Evolutionary conservation across 306 rosid species (phyloP), one percentile per base, ranked within the genome.

Genomic region (Citrullus mucosospermus): DNA sequence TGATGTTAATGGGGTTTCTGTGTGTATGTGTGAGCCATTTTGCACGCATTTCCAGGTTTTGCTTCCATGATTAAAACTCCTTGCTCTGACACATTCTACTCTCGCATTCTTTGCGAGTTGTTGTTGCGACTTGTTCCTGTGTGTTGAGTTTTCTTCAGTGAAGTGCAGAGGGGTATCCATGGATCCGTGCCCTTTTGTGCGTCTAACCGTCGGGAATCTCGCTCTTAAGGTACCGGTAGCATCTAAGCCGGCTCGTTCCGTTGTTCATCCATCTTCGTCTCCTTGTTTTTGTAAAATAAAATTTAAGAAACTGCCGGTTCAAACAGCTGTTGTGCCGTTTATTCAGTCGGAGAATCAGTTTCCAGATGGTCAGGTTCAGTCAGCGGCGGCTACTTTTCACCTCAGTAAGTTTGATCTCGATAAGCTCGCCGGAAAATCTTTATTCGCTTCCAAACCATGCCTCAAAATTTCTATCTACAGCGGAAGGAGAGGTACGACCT

Each of bases 121-220:
- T 61, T 61, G 32, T 34, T 36, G 13, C n/a, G 41, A 61, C 9
- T 30, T 60, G 39, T 60, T 28, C 6, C 28, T 60, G 6, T 28
- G 68, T 66, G 48, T 38, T 68, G 32, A 41, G 74, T n/a, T 74
- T 51, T 53, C 10, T 16, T 28, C 4, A 36, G 22, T 34, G 48
- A 36, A 34, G 48, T 30, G 63, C 6, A 2, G 28, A 74, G 60
- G 55, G 60, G 48, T 7, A 17, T 2, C 72, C 18, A 92, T 92
- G 97, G 97, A 92, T 90, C 97, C 97, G 0, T 92, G 96, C 78
- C 92, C 91, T 43, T 92, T 92, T 39, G 90, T 89, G 12, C 84
- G 93, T 1, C 80, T 92, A 67, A 89, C 90, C 18, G 90, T 92
- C 0, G 87, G 85, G 3, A 89, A 89, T 80, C 87, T 92, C 28